Evolutionary conservation across 192 early-diverging fungal species (phyloP).

Genomic region (Mortierella hygrophila): DNA sequence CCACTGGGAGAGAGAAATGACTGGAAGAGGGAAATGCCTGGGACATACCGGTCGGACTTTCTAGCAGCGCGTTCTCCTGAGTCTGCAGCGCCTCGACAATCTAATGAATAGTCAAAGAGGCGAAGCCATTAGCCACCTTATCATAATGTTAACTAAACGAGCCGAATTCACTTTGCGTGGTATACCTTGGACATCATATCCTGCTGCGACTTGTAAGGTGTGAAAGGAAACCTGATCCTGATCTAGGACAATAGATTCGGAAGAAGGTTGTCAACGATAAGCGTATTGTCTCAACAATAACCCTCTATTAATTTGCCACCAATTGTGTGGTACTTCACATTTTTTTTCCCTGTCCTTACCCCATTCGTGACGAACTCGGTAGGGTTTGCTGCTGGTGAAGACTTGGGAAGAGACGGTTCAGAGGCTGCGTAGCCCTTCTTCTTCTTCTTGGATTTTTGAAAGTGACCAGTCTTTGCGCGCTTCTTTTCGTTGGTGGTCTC

Average conservation of each 20-base stretch:
- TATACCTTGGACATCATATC: slow-evolving; percentile 74
- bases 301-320: background rate
- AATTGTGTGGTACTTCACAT: background rate
- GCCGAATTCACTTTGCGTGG: background rate
- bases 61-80: slow-evolving; percentile 74
- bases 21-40: background rate
- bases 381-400: background rate
- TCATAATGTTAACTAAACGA: background rate
- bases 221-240: slow-evolving; percentile 73
- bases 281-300: too few species aligned
- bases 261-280: background rate
- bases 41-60: slow-evolving; percentile 69
- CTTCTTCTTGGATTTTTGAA: background rate
- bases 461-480: background rate
- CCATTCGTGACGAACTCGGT: slow-evolving; percentile 29
- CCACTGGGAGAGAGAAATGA: background rate
- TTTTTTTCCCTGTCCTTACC: slow-evolving; percentile 1
- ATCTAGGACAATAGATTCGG: slow-evolving; percentile 15
- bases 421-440: background rate
- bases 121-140: background rate
- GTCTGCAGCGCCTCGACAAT: slow-evolving; percentile 63
- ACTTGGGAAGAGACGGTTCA: background rate
- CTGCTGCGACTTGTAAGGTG: slow-evolving; percentile 75
- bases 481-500: background rate
- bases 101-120: slow-evolving; percentile 3